Percentiles rank a stretch among this genome's conserved stretches.
Evolutionary conservation across 495 filamentous ascomycete species (phyloP).

Genomic region (Aspergillus ostianus): DNA sequence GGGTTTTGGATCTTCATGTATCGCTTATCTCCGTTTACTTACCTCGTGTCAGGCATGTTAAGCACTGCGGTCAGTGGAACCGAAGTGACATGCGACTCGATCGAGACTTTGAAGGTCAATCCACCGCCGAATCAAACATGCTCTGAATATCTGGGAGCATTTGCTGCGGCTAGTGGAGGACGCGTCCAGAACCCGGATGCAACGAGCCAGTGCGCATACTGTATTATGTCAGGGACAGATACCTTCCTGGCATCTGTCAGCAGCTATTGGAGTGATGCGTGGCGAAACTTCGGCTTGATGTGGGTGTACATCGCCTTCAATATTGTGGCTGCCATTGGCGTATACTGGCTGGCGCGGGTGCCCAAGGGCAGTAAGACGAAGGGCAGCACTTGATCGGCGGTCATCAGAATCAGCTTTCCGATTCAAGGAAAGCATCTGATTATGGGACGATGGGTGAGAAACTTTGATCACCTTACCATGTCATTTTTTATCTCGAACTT

Average conservation of each 20-base stretch:
- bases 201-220: conserved; percentile 55
- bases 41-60: conserved; percentile 54
- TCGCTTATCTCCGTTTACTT: conserved; percentile 51
- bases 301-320: neutral
- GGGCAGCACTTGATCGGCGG: neutral
- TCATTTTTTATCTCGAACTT: too few species aligned
- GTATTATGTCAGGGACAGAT: conserved; percentile 34
- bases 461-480: too few species aligned
- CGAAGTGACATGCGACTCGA: conserved; percentile 46
- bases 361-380: neutral
- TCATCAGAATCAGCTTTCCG: too few species aligned
- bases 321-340: neutral
- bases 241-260: neutral
- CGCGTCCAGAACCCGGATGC: conserved; percentile 49
- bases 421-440: too few species aligned
- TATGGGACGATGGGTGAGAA: too few species aligned
- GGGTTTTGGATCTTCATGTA: conserved; percentile 52
- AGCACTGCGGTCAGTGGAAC: conserved; percentile 52
- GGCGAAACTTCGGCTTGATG: neutral
- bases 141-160: conserved; percentile 39
- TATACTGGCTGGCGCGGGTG: neutral
- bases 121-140: conserved; percentile 34
- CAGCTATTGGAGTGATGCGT: neutral
- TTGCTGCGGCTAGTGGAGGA: conserved; percentile 43
- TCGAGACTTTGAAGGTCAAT: conserved; percentile 52